phyloP scores from a whole-genome alignment of 2,329 filamentous ascomycete species.

The Colletotrichum sublineola region DNA sequence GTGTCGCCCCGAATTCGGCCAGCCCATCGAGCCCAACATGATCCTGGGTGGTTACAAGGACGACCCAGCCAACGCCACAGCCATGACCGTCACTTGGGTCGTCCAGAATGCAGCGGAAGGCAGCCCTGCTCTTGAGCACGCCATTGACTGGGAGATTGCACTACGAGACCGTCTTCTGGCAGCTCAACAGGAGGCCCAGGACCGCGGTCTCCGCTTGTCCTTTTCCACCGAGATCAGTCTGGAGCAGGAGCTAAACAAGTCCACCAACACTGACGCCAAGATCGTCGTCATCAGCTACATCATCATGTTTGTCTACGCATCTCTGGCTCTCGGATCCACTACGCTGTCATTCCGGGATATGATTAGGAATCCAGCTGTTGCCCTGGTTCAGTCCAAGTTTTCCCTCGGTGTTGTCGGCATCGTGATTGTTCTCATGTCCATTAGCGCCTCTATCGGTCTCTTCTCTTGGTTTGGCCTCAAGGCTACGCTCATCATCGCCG shows the following conservation, averaged over 20 bases:
- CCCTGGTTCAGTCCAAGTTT: slow-evolving; percentile 96
- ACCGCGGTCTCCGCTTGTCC: slow-evolving; percentile 86
- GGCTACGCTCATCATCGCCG: slow-evolving; percentile 96
- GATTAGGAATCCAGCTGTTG: slow-evolving; percentile 83
- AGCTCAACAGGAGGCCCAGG: slow-evolving; percentile 83
- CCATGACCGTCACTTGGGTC: slow-evolving; percentile 94
- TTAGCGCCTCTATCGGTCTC: slow-evolving; percentile 92
- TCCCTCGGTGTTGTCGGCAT: slow-evolving; percentile 95
- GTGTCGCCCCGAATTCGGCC: slow-evolving; percentile 89
- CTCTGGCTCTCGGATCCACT: slow-evolving; percentile 89
- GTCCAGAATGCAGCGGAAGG: slow-evolving; percentile 87
- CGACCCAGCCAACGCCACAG: slow-evolving; percentile 78
- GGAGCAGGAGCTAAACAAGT: slow-evolving; percentile 96
- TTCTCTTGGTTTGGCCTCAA: slow-evolving; percentile 94
- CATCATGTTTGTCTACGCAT: slow-evolving; percentile 99
- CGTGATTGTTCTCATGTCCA: slow-evolving; percentile 96
- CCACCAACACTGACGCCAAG: slow-evolving; percentile 97
- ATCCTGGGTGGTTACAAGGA: slow-evolving; percentile 84
- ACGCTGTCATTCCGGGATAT: slow-evolving; percentile 83
- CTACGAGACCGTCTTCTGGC: slow-evolving; percentile 80
- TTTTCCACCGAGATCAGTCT: slow-evolving; percentile 97
- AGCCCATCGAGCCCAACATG: slow-evolving; percentile 87
- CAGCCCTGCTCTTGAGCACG: slow-evolving; percentile 75
- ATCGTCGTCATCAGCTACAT: slow-evolving; percentile 97
- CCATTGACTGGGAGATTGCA: slow-evolving; percentile 90